A percentile compares a stretch with the other conserved stretches of the same genome.
phyloP scores from a whole-genome alignment of 352 stramenopile genomes.

The Elongisporangium prolatum region DNA sequence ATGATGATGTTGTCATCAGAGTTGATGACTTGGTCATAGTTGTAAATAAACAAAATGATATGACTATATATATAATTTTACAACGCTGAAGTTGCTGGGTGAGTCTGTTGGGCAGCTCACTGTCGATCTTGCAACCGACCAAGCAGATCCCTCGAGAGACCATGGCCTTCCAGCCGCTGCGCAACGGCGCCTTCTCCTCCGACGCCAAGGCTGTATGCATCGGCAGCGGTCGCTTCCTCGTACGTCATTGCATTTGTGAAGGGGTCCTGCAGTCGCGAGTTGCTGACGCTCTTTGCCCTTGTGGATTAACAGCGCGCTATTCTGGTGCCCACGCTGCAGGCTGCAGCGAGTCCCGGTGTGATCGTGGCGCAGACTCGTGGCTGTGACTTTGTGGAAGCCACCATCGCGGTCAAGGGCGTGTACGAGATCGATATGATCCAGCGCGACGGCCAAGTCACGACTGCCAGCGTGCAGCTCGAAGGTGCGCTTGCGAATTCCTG shows the following conservation, averaged over 20 bases:
- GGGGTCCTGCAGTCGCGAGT: background rate
- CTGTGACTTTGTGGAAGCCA: slow-evolving; percentile 43
- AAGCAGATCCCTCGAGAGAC: slow-evolving; percentile 1
- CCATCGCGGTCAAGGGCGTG: slow-evolving; percentile 16
- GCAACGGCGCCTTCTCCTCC: slow-evolving; percentile 13
- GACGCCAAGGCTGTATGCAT: slow-evolving; percentile 47
- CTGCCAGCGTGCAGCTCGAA: slow-evolving; percentile 26
- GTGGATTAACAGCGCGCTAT: slow-evolving; percentile 32
- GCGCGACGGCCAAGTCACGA: slow-evolving; percentile 35
- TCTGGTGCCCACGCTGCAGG: slow-evolving; percentile 50
- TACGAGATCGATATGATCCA: slow-evolving; percentile 73
- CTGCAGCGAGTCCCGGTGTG: slow-evolving; percentile 24
- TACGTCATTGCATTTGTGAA: slow-evolving; percentile 13
- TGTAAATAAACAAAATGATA: background rate
- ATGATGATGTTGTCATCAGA: background rate
- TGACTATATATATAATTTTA: background rate
- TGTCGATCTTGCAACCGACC: slow-evolving; percentile 4
- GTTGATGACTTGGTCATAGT: background rate
- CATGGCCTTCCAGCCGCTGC: slow-evolving; percentile 23
- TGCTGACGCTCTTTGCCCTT: slow-evolving; percentile 1
- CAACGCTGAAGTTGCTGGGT: background rate
- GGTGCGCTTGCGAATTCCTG: background rate
- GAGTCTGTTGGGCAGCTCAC: slow-evolving; percentile 1
- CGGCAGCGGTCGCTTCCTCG: slow-evolving; percentile 67
- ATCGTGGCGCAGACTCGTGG: slow-evolving; percentile 64